Percentiles rank a stretch among this genome's conserved stretches.
Evolutionary conservation across 2,329 filamentous ascomycete species (phyloP).

Genomic region (Phyllosticta paracitricarpa): DNA sequence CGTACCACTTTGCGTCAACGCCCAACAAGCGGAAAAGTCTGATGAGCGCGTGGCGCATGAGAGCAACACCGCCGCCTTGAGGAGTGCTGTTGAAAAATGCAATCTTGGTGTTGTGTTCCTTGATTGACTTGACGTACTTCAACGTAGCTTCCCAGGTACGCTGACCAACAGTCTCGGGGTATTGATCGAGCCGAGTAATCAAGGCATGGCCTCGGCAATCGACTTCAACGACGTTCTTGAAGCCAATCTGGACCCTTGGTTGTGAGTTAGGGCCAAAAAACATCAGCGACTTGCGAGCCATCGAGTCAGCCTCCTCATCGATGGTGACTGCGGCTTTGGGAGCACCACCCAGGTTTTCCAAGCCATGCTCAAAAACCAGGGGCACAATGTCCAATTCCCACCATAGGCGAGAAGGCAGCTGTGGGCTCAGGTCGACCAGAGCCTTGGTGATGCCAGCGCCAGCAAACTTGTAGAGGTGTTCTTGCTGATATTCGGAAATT

Average conservation of each 20-base stretch:
- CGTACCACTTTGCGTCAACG: slow-evolving; percentile 64
- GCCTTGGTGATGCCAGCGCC: slow-evolving; percentile 59
- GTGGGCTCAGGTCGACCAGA: slow-evolving; percentile 51
- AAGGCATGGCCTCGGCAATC: slow-evolving; percentile 56
- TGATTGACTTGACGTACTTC: slow-evolving; percentile 53
- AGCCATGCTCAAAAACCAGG: slow-evolving; percentile 43
- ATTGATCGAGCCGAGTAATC: slow-evolving; percentile 48
- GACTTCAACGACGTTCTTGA: slow-evolving; percentile 58
- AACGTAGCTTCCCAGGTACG: slow-evolving; percentile 58
- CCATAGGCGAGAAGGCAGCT: slow-evolving; percentile 63
- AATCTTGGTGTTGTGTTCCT: slow-evolving; percentile 54
- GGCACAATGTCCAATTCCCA: slow-evolving; percentile 66
- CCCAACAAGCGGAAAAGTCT: slow-evolving; percentile 58
- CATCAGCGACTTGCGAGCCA: slow-evolving; percentile 70
- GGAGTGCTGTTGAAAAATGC: slow-evolving; percentile 75
- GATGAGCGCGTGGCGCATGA: slow-evolving; percentile 72
- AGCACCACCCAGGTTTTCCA: slow-evolving; percentile 8
- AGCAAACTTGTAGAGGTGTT: slow-evolving; percentile 63
- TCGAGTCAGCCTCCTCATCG: slow-evolving; percentile 73
- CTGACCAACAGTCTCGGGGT: slow-evolving; percentile 49
- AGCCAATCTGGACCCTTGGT: slow-evolving; percentile 57
- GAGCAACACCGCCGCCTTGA: slow-evolving; percentile 70
- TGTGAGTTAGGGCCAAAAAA: slow-evolving; percentile 62
- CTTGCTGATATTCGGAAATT: slow-evolving; percentile 50
- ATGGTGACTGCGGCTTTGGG: slow-evolving; percentile 40